Base-by-base conservation (phyloP, 441 rosid genomes). In the Cnidoscolus chayamansa region DNA sequence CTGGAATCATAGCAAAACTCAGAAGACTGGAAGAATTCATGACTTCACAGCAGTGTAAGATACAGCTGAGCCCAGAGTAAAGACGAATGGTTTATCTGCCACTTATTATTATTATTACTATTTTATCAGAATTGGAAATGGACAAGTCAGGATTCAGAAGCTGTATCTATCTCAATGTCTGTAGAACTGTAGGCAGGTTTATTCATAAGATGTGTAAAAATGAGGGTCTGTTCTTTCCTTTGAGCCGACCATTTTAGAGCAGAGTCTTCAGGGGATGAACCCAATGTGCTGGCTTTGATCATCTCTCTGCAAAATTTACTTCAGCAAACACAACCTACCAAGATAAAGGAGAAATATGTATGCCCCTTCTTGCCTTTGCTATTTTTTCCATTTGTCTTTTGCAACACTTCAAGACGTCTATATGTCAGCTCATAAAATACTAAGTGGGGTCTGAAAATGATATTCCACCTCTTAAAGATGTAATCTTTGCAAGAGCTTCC, bases 261-360 rank as follows among this genome's bases (percentile, higher is more conserved):
- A 68, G 68, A 40, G 37, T 75, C 83, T 43, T 71, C 64, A 78
- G 82, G 78, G 82, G 82, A 82, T 84, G 85, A 76, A 78, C 71
- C 77, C 43, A 17, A 20, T 71, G 37, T 71, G 82, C 82, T 74
- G 84, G 68, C 80, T 73, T 59, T n/a, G 32, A 48, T 61, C 68
- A 69, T 25, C 73, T 53, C 58, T 49, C 20, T 0, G 25, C 25
- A 1, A 0, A 32, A 49, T 12, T 49, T 20, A 10, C 56, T 48
- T 49, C 5, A 48, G 15, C 43, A 48, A 7, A 51, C 31, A 31
- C 7, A 40, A 40, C 45, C 45, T 40, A 40, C 45, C 45, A 4
- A 40, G 45, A 5, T 3, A 40, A 40, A 3, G 45, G 45, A 40
- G 7, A 30, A 25, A 58, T 20, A 10, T 20, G 35, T 3, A 25